Evolutionary conservation across 805 yeast genomes (phyloP), one percentile per base, ranked within the genome.

Genomic region (Lipomyces sp.): DNA sequence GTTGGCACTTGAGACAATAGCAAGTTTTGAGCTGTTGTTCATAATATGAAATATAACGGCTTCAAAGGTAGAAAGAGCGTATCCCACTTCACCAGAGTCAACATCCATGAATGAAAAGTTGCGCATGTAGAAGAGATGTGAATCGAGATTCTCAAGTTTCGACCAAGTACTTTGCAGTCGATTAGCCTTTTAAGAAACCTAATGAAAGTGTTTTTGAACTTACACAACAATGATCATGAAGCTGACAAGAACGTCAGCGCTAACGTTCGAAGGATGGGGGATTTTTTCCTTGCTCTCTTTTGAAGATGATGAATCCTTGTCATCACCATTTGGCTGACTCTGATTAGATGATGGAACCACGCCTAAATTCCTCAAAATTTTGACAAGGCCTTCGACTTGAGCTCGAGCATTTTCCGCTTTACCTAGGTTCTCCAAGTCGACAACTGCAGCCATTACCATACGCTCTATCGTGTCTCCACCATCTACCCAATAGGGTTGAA

Each of bases 1-100:
- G 75, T 90, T 91, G 1, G 73, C 73, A 1, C 74, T 74, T 0
- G 93, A 85, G 10, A 79, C 74, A 0, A 72, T 65, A 2, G 77
- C 73, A 59, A 89, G 76, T 2, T 76, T 74, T 1, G 77, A 77
- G 7, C 78, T 57, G 57, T 82, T 83, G 10, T 82, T 77, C 42
- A 77, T 77, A n/a, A 92, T 79, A 73, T 89, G 94, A 64, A 79
- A 85, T 7, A 91, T 73, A 0, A 90, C 96, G 0, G 92, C 97
- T 72, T 92, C 97, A 55, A 92, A 80, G 4, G 97, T 91, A 56
- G 97, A 88, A 13, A 92, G 71, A 0, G 92, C 87, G 75, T 94
- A 94, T 10, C 90, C 96, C 37, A 84, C 76, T 32, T 85, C 80
- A 0, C 97, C 97, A 2, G 80, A 74, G 53, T 82, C 85, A 6